These are phyloP conservation scores for Apiotrichum mycotoxinovorans DNA, from an alignment of 1,284 basidiomycete species.

Conservation along the genomic window DNA sequence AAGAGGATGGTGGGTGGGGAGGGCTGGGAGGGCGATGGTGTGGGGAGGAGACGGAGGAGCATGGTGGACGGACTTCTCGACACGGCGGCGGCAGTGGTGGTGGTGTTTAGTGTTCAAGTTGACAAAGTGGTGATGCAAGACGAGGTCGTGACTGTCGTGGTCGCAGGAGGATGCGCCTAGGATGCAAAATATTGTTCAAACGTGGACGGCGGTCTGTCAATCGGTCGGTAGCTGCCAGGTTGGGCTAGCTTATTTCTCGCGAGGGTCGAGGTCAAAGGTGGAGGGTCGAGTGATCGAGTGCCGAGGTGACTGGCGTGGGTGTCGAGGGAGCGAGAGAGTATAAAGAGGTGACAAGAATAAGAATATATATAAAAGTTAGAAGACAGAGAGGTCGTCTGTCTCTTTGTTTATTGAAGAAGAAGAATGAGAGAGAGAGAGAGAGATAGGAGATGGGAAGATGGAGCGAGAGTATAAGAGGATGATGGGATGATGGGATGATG, in stretches of 20 bases:
- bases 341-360: too few species aligned
- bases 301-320: not conserved
- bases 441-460: too few species aligned
- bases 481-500: too few species aligned
- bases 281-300: too few species aligned
- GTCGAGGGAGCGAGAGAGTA: not conserved
- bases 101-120: not conserved
- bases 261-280: not conserved
- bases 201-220: too few species aligned
- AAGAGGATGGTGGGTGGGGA: conserved; percentile 68
- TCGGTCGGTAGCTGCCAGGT: not conserved
- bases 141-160: not conserved
- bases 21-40: conserved; percentile 53
- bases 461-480: too few species aligned
- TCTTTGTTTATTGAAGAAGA: too few species aligned
- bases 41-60: conserved; percentile 64
- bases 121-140: too few species aligned
- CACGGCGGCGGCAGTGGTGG: not conserved
- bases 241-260: not conserved
- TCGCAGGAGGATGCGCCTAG: not conserved
- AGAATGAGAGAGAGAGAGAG: too few species aligned
- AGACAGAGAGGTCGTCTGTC: too few species aligned
- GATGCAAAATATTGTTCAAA: not conserved
- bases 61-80: conserved; percentile 49
- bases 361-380: too few species aligned